phyloP scores from a whole-genome alignment of 129 eudicot species.

The Silybum marianum region DNA sequence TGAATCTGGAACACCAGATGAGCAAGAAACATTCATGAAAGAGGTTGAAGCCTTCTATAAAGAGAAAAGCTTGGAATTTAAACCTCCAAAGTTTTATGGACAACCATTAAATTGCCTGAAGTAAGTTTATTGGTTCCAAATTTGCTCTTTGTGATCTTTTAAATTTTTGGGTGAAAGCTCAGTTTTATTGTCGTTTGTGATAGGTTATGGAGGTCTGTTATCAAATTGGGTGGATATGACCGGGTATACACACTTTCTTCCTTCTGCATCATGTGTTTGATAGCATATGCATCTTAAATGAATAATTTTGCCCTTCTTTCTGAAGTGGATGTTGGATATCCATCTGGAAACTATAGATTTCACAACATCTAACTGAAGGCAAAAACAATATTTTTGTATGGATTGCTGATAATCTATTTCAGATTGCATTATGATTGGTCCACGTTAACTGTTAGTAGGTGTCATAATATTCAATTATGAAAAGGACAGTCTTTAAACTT shows the following conservation, averaged over 20 bases:
- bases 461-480: neutral
- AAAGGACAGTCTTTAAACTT: neutral
- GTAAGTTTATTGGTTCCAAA: slow-evolving; percentile 39
- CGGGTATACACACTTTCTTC: slow-evolving; percentile 43
- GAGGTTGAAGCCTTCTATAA: slow-evolving; percentile 66
- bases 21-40: slow-evolving; percentile 79
- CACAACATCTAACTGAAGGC: neutral
- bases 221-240: slow-evolving; percentile 78
- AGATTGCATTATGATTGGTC: neutral
- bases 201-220: slow-evolving; percentile 89
- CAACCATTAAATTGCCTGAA: slow-evolving; percentile 76
- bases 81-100: slow-evolving; percentile 93
- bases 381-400: neutral
- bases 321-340: neutral
- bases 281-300: neutral
- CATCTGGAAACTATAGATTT: neutral
- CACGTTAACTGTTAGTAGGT: neutral
- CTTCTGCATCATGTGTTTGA: neutral
- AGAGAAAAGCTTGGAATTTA: slow-evolving; percentile 64
- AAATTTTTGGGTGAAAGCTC: slow-evolving; percentile 6
- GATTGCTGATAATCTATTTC: neutral
- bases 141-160: slow-evolving; percentile 12
- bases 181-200: slow-evolving; percentile 24
- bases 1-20: slow-evolving; percentile 85
- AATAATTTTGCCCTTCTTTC: neutral